phyloP scores from a whole-genome alignment of 345 rosid species.

The Pugionium cornutum region DNA sequence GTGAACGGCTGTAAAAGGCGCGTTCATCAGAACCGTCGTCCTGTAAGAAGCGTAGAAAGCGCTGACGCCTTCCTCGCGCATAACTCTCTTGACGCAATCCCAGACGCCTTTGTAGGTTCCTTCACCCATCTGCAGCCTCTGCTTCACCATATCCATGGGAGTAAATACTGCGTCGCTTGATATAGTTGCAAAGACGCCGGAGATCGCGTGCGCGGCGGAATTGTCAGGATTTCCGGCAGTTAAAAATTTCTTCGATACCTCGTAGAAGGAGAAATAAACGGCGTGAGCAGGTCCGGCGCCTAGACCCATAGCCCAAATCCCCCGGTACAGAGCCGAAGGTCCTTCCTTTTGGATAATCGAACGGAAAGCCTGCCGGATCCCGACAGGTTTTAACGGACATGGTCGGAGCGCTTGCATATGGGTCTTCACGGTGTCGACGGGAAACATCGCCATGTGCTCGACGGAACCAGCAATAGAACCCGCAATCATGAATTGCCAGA shows the following conservation, averaged over 20 bases:
- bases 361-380: slow-evolving; percentile 66
- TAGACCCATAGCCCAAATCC: slow-evolving; percentile 93
- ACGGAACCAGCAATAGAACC: slow-evolving; percentile 94
- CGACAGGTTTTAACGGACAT: slow-evolving; percentile 81
- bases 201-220: slow-evolving; percentile 71
- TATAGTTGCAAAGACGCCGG: slow-evolving; percentile 84
- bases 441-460: slow-evolving; percentile 98
- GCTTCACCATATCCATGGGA: slow-evolving; percentile 98
- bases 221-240: slow-evolving; percentile 63
- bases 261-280: slow-evolving; percentile 88
- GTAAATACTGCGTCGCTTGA: slow-evolving; percentile 90
- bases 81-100: slow-evolving; percentile 75
- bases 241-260: slow-evolving; percentile 65
- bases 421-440: slow-evolving; percentile 89
- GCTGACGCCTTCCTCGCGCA: slow-evolving; percentile 74
- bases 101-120: slow-evolving; percentile 67
- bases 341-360: slow-evolving; percentile 75
- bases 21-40: slow-evolving; percentile 93
- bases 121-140: slow-evolving; percentile 74
- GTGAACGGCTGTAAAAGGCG: slow-evolving; percentile 87
- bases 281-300: slow-evolving; percentile 99
- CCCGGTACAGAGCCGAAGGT: slow-evolving; percentile 70
- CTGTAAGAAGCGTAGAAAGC: slow-evolving; percentile 92
- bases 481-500: slow-evolving; percentile 95
- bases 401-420: slow-evolving; percentile 90